Conservation (phyloP, 169 alveolate genomes). For the Plasmodium knowlesi region DNA sequence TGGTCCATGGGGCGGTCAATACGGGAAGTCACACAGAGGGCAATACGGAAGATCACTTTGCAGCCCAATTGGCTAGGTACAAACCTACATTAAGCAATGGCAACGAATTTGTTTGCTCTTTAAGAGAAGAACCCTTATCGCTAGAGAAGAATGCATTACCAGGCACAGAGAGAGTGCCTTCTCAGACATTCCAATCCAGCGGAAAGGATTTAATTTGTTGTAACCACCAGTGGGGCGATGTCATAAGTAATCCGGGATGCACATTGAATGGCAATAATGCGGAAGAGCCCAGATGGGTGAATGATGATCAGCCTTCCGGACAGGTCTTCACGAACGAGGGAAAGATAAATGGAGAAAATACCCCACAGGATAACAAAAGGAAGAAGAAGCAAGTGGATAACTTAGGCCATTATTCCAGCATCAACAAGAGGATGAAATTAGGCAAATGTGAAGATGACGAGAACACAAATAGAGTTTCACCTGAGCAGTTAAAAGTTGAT, state of each 20-base stretch:
- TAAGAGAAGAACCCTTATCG: not conserved
- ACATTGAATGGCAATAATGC: not conserved
- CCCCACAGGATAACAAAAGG: not conserved
- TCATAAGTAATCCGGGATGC: not conserved
- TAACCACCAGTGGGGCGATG: not conserved
- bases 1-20: not conserved
- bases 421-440: not conserved
- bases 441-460: not conserved
- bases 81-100: not conserved
- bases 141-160: not conserved
- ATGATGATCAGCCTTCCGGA: not conserved
- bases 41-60: not conserved
- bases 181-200: not conserved
- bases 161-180: not conserved
- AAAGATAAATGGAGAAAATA: not conserved
- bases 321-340: not conserved
- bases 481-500: not conserved
- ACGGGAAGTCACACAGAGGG: not conserved
- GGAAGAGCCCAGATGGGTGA: not conserved
- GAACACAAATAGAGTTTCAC: not conserved
- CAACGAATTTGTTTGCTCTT: not conserved
- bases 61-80: too few species aligned
- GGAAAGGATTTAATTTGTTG: not conserved
- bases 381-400: not conserved
- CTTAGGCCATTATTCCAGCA: not conserved